Conservation (phyloP, 2,329 filamentous ascomycete genomes). For the Elsinoe perseae region DNA sequence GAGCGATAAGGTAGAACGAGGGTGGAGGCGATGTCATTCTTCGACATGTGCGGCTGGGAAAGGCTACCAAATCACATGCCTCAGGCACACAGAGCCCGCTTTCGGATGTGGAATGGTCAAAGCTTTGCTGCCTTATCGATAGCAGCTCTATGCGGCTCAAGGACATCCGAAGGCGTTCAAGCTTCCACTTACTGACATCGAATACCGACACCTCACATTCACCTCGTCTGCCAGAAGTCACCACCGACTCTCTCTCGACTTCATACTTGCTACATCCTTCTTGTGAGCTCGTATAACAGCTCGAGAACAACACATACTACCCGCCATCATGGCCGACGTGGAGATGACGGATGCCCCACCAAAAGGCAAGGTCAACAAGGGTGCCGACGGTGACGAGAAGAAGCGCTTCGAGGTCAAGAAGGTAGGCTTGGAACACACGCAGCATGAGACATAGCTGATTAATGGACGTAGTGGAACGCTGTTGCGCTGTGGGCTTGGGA, state of each 20-base stretch:
- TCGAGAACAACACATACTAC: constrained; percentile 13
- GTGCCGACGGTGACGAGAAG: constrained; percentile 54
- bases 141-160: not conserved
- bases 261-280: no score
- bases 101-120: not conserved
- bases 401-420: constrained; percentile 99
- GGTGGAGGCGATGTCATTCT: constrained; percentile 6
- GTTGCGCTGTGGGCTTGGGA: constrained; percentile 99
- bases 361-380: constrained; percentile 47
- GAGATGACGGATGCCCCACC: constrained; percentile 81
- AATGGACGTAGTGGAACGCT: constrained; percentile 75
- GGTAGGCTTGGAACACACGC: constrained; percentile 44
- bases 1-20: not conserved
- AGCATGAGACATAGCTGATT: constrained; percentile 18
- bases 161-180: not conserved
- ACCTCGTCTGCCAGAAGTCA: no score
- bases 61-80: constrained; percentile 13
- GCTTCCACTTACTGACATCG: not conserved
- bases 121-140: constrained; percentile 6
- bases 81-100: not conserved
- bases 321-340: constrained; percentile 74
- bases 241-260: no score
- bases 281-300: not conserved
- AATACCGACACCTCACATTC: constrained; percentile 4
- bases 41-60: constrained; percentile 12